phyloP scores from a whole-genome alignment of 495 filamentous ascomycete species.

The Tetracladium setigerum region DNA sequence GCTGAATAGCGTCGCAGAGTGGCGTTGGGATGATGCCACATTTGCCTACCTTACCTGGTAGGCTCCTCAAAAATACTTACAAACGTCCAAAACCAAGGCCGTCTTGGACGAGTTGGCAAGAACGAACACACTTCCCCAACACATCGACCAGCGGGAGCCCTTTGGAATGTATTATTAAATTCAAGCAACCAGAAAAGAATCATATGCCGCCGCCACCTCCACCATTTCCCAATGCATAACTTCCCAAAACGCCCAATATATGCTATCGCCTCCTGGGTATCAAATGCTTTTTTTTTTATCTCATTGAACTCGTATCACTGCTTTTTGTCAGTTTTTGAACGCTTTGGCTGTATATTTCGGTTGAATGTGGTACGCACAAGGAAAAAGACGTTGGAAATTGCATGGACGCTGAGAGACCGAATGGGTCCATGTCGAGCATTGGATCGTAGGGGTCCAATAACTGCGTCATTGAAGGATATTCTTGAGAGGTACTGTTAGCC shows the following conservation, averaged over 20 bases:
- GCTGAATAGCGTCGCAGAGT: too few species aligned
- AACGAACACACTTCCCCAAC: too few species aligned
- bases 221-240: background rate
- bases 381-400: slow-evolving; percentile 87
- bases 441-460: slow-evolving; percentile 75
- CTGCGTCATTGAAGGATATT: slow-evolving; percentile 43
- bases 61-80: too few species aligned
- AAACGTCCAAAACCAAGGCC: too few species aligned
- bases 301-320: slow-evolving; percentile 52
- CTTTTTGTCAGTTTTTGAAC: background rate
- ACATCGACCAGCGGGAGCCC: too few species aligned
- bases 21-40: too few species aligned
- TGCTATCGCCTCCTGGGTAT: slow-evolving; percentile 16
- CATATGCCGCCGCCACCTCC: background rate
- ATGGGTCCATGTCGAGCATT: slow-evolving; percentile 82
- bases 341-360: background rate
- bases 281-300: slow-evolving; percentile 27
- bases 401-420: slow-evolving; percentile 87
- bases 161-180: too few species aligned
- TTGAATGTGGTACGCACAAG: slow-evolving; percentile 38
- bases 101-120: too few species aligned
- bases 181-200: too few species aligned
- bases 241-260: background rate
- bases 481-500: slow-evolving; percentile 22
- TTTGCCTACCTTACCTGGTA: too few species aligned